Evolutionary conservation across 2,329 filamentous ascomycete genomes (phyloP).

Genomic region (Plenodomus tracheiphilus): DNA sequence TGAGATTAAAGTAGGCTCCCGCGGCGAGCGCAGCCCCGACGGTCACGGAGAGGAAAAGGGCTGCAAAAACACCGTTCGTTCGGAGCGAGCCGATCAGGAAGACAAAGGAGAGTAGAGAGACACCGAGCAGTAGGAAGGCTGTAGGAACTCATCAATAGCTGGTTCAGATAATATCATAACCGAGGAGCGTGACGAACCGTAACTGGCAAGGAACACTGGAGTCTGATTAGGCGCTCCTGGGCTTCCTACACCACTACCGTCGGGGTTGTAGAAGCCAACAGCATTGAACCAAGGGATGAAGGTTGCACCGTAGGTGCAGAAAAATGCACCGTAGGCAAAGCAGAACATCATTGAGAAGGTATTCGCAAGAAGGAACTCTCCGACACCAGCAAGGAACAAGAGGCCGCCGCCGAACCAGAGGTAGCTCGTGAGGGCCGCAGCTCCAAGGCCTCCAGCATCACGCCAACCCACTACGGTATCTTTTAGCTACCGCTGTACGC

Average conservation of each 20-base stretch:
- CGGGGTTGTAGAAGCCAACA: constrained; percentile 17
- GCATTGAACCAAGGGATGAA: constrained; percentile 18
- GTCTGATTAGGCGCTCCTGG: constrained; percentile 15
- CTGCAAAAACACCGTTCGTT: constrained; percentile 19
- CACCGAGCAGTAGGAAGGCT: constrained; percentile 18
- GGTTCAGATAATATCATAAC: too few relatives aligned
- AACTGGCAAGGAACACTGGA: constrained; percentile 13
- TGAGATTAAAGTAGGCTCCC: constrained; percentile 14
- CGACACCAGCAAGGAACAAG: constrained; percentile 14
- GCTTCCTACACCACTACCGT: constrained; percentile 16
- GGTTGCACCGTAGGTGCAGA: constrained; percentile 16
- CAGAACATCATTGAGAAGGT: constrained; percentile 22
- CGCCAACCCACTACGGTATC: constrained; percentile 15
- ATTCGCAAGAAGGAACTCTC: constrained; percentile 18
- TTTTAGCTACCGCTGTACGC: neutral
- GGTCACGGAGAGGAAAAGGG: constrained; percentile 15
- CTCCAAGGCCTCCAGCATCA: constrained; percentile 13
- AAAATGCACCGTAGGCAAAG: constrained; percentile 18
- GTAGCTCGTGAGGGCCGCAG: constrained; percentile 12
- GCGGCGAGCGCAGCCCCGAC: constrained; percentile 17
- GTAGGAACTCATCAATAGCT: too few relatives aligned
- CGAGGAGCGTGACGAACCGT: constrained; percentile 9
- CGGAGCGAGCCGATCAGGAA: constrained; percentile 19
- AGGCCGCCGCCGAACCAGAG: constrained; percentile 19
- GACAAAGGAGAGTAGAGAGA: constrained; percentile 19